Evolutionary conservation across 495 filamentous ascomycete genomes (phyloP).

Genomic region (Achaetomiella virescens): DNA sequence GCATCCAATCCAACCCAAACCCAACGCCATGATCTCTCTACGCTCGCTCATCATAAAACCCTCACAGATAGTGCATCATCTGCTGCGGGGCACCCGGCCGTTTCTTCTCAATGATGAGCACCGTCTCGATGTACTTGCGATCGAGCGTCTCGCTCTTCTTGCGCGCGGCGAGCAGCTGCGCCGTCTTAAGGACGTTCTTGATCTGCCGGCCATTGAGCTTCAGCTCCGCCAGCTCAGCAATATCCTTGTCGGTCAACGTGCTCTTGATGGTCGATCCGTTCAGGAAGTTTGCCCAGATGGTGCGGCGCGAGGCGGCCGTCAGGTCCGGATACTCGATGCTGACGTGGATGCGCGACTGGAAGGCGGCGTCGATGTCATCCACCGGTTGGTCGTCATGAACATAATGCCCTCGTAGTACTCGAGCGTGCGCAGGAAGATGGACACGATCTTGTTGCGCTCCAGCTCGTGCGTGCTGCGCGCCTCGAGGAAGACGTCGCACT

Average conservation of each 20-base stretch:
- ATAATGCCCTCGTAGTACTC: conserved; percentile 55
- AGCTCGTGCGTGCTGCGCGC: conserved; percentile 48
- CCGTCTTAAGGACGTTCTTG: conserved; percentile 50
- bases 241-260: conserved; percentile 23
- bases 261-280: conserved; percentile 20
- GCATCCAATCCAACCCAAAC: not conserved
- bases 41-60: not conserved
- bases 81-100: conserved; percentile 22
- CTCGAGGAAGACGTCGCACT: conserved; percentile 65
- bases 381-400: conserved; percentile 55
- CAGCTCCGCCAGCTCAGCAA: conserved; percentile 32
- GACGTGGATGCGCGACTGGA: conserved; percentile 48
- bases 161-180: conserved; percentile 29
- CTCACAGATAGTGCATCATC: conserved; percentile 25
- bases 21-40: not conserved
- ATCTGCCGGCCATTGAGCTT: conserved; percentile 41
- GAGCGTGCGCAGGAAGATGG: conserved; percentile 50
- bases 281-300: conserved; percentile 32
- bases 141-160: conserved; percentile 27
- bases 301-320: conserved; percentile 23
- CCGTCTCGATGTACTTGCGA: conserved; percentile 26
- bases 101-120: conserved; percentile 29
- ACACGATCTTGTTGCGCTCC: conserved; percentile 50
- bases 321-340: conserved; percentile 43
- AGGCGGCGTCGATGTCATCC: conserved; percentile 44